A percentile compares a stretch with the other conserved stretches of the same genome.
phyloP scores from a whole-genome alignment of 176 grass and related monocot genomes.

The Saccharum officinarum region DNA sequence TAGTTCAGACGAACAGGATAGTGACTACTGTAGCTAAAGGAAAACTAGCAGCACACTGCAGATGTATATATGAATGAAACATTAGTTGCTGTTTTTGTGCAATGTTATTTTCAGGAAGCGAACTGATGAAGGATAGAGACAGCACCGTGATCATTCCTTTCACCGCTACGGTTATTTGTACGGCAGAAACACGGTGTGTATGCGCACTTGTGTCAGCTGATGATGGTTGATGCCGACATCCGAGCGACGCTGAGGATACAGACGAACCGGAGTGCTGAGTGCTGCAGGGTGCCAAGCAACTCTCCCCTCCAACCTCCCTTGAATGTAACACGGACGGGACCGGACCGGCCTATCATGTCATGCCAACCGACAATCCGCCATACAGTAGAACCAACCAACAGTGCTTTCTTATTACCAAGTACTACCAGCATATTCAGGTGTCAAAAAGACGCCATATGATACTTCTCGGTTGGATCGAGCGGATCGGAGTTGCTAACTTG shows the following conservation, averaged over 20 bases:
- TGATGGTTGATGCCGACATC: slow-evolving; percentile 27
- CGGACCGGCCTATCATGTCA: too few relatives aligned
- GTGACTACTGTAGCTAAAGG: too few relatives aligned
- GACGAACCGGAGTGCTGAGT: background rate
- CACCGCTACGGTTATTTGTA: slow-evolving; percentile 24
- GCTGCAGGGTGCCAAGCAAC: background rate
- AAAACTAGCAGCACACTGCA: too few relatives aligned
- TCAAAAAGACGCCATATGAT: background rate
- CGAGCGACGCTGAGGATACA: background rate
- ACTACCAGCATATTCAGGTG: background rate
- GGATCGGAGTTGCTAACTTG: background rate
- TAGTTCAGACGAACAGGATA: too few relatives aligned
- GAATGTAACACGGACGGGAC: background rate
- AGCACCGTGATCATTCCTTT: slow-evolving; percentile 27
- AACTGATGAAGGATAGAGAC: slow-evolving; percentile 11
- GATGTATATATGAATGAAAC: too few relatives aligned
- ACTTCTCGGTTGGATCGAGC: background rate
- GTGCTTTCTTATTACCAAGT: background rate
- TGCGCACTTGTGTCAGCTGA: background rate
- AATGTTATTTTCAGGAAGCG: background rate
- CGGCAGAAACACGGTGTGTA: background rate
- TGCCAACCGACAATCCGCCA: slow-evolving; percentile 18
- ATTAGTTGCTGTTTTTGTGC: background rate
- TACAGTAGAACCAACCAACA: background rate
- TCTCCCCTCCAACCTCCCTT: background rate